phyloP scores from a whole-genome alignment of 768 basidiomycete species.

The Suillus clintonianus region DNA sequence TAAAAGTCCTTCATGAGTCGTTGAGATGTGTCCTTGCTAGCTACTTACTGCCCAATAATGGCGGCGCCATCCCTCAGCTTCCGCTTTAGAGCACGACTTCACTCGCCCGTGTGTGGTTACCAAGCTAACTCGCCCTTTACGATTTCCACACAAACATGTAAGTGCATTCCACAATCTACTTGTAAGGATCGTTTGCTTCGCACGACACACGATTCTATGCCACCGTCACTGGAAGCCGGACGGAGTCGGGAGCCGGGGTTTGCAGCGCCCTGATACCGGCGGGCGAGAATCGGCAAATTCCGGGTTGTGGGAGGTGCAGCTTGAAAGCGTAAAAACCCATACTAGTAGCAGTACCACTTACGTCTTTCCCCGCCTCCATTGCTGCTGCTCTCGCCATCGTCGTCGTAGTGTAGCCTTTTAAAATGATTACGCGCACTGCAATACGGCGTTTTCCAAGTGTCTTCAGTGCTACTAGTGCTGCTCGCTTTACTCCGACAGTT shows the following conservation, averaged over 20 bases:
- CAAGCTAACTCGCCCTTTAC: too few relatives aligned
- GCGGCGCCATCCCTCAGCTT: too few relatives aligned
- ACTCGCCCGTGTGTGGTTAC: too few relatives aligned
- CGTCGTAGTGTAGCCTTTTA: neutral
- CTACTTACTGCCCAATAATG: too few relatives aligned
- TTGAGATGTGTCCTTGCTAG: too few relatives aligned
- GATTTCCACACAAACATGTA: too few relatives aligned
- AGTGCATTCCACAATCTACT: too few relatives aligned
- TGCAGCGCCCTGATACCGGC: neutral
- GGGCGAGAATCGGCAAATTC: neutral
- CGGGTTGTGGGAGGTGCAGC: neutral
- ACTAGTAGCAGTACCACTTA: neutral
- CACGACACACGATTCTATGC: too few relatives aligned
- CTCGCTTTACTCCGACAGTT: conserved; percentile 17
- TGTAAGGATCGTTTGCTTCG: too few relatives aligned
- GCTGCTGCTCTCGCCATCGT: neutral
- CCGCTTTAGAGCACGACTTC: too few relatives aligned
- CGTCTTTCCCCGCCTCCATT: neutral
- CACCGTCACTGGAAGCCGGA: neutral
- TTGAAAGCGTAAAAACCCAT: neutral
- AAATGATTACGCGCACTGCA: conserved; percentile 41
- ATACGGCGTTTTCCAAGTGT: conserved; percentile 36
- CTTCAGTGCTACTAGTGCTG: conserved; percentile 22
- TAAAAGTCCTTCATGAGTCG: too few relatives aligned
- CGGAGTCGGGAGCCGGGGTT: neutral